phyloP scores from a whole-genome alignment of 768 basidiomycete species.

The Termitomyces bulborhizus region DNA sequence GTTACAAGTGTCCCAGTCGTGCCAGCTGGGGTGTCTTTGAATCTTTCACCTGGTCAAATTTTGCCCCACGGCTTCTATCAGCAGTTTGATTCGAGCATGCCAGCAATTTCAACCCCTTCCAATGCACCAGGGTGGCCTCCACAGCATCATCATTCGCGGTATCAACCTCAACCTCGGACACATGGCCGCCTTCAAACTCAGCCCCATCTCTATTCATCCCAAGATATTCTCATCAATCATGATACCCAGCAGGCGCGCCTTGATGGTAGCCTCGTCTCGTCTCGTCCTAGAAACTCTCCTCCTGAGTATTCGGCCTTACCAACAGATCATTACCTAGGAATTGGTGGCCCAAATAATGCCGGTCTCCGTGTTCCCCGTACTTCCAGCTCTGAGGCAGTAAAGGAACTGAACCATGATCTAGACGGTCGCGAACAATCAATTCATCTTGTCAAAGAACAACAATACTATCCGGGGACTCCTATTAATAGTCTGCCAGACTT shows the following conservation, averaged over 20 bases:
- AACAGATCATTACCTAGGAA: neutral
- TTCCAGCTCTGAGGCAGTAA: neutral
- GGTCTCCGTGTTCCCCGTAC: neutral
- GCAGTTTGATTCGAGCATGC: neutral
- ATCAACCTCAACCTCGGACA: neutral
- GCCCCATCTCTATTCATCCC: neutral
- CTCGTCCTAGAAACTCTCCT: neutral
- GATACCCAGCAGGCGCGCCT: neutral
- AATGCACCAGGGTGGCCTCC: slow-evolving; percentile 9
- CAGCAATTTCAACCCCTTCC: neutral
- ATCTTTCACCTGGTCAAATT: slow-evolving; percentile 51
- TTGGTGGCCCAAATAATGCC: neutral
- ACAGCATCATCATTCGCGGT: neutral
- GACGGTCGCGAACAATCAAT: neutral
- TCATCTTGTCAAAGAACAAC: neutral
- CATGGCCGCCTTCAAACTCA: slow-evolving; percentile 5
- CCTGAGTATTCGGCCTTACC: slow-evolving; percentile 10
- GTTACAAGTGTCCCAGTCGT: slow-evolving; percentile 19
- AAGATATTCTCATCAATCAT: neutral
- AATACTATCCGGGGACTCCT: neutral
- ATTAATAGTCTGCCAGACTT: slow-evolving; percentile 5
- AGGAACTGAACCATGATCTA: neutral
- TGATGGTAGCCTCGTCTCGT: neutral
- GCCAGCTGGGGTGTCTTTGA: slow-evolving; percentile 37
- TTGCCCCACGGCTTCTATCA: slow-evolving; percentile 31